Evolutionary conservation across 805 yeast species (phyloP).

Genomic region (Cyberlindnera mississippiensis): DNA sequence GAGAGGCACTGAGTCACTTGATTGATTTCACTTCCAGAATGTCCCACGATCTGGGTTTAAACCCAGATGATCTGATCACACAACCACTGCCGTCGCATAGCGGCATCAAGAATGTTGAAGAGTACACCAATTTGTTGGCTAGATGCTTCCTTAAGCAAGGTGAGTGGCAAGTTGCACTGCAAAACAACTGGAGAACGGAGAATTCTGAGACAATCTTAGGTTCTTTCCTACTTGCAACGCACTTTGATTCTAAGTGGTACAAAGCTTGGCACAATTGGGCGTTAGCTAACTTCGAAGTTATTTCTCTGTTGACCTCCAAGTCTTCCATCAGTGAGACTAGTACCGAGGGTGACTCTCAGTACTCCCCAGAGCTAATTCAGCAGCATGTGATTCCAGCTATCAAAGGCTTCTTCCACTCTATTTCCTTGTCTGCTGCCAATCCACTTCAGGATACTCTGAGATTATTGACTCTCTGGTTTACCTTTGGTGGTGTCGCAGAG

Average conservation of each 20-base stretch:
- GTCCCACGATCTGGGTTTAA: slow-evolving; percentile 83
- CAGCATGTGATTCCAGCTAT: slow-evolving; percentile 95
- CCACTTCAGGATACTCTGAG: slow-evolving; percentile 92
- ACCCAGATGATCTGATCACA: slow-evolving; percentile 81
- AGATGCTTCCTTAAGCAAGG: slow-evolving; percentile 97
- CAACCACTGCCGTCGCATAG: slow-evolving; percentile 72
- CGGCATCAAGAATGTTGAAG: slow-evolving; percentile 64
- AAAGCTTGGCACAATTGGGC: slow-evolving; percentile 99
- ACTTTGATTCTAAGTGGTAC: slow-evolving; percentile 90
- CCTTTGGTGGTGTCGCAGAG: slow-evolving; percentile 89
- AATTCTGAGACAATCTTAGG: slow-evolving; percentile 83
- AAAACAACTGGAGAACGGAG: slow-evolving; percentile 74
- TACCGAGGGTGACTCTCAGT: slow-evolving; percentile 25
- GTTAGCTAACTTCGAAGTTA: slow-evolving; percentile 92
- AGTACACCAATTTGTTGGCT: slow-evolving; percentile 80
- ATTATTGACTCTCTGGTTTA: slow-evolving; percentile 89
- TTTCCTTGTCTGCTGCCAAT: slow-evolving; percentile 78
- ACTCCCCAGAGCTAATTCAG: slow-evolving; percentile 56
- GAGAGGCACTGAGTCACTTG: slow-evolving; percentile 80
- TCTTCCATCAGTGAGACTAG: slow-evolving; percentile 31
- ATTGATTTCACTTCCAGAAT: slow-evolving; percentile 88
- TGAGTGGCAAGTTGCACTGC: slow-evolving; percentile 91
- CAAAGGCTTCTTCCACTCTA: slow-evolving; percentile 92
- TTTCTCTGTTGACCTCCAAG: slow-evolving; percentile 51
- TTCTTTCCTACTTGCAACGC: slow-evolving; percentile 89